Evolutionary conservation across 2,329 filamentous ascomycete genomes (phyloP).

Genomic region (Hypoxylon sp.): DNA sequence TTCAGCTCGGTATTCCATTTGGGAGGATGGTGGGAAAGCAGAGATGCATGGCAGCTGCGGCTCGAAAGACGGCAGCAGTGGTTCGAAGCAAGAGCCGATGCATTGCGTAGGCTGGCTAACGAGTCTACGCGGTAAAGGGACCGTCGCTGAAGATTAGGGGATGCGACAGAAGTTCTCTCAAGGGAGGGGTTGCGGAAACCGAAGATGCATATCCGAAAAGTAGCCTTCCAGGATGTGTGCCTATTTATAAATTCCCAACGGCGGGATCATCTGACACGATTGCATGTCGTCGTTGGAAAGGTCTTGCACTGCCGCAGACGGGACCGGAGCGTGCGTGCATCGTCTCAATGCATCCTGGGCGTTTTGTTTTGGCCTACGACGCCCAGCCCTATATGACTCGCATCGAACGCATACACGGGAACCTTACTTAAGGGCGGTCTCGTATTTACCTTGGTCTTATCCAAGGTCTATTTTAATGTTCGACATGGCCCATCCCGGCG

Average conservation of each 20-base stretch:
- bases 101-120: conserved; percentile 2
- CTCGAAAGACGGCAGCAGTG: not conserved
- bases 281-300: too few species aligned
- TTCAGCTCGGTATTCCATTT: too few species aligned
- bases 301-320: too few species aligned
- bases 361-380: too few species aligned
- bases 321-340: too few species aligned
- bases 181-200: not conserved
- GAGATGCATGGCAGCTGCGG: too few species aligned
- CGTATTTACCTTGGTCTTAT: conserved; percentile 8
- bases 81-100: conserved; percentile 5
- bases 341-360: too few species aligned
- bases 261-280: not conserved
- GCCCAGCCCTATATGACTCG: conserved; percentile 1
- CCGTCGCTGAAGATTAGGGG: not conserved
- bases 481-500: not conserved
- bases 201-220: not conserved
- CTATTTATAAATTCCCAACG: not conserved
- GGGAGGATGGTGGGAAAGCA: too few species aligned
- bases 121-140: not conserved
- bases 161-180: not conserved
- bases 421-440: not conserved
- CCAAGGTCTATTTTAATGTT: not conserved
- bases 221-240: not conserved
- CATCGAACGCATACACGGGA: conserved; percentile 14